Conservation (phyloP, 2,329 filamentous ascomycete species). For the Pseudopithomyces maydicus region DNA sequence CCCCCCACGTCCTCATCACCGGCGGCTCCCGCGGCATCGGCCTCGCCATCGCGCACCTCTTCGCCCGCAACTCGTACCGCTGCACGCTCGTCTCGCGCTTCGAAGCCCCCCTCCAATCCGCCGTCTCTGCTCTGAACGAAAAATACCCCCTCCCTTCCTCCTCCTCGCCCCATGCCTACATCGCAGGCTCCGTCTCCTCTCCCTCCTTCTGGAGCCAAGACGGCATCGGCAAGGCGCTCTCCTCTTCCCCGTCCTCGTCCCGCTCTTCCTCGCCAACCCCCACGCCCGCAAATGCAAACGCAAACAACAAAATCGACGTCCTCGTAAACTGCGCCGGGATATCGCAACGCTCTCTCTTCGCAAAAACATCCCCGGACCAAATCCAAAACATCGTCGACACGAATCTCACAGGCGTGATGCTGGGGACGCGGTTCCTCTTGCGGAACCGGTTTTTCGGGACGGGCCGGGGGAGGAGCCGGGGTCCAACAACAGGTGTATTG, state of each 20-base stretch:
- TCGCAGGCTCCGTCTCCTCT: constrained; percentile 9
- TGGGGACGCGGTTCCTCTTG: constrained; percentile 61
- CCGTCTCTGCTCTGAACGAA: constrained; percentile 23
- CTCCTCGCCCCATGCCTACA: constrained; percentile 25
- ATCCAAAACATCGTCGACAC: constrained; percentile 67
- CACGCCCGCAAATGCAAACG: not conserved
- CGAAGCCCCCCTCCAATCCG: constrained; percentile 24
- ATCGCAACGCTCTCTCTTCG: constrained; percentile 68
- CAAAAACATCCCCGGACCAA: constrained; percentile 55
- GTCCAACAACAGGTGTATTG: constrained; percentile 66
- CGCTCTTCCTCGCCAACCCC: no score
- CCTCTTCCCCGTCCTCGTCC: no score
- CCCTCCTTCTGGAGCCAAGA: constrained; percentile 28
- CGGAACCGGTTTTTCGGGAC: constrained; percentile 35
- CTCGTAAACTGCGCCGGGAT: constrained; percentile 83
- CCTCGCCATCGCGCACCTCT: constrained; percentile 41
- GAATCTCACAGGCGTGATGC: constrained; percentile 72
- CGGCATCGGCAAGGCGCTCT: not conserved
- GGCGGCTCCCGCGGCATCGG: constrained; percentile 47
- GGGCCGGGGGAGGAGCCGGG: not conserved
- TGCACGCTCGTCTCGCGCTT: constrained; percentile 41
- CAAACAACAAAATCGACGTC: constrained; percentile 45
- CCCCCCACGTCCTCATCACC: constrained; percentile 42
- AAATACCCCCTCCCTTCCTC: constrained; percentile 14
- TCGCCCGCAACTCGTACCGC: constrained; percentile 34